These are phyloP conservation scores for Stephania cephalantha DNA, from an alignment of 164 flowering plant species.

Conservation along the genomic window DNA sequence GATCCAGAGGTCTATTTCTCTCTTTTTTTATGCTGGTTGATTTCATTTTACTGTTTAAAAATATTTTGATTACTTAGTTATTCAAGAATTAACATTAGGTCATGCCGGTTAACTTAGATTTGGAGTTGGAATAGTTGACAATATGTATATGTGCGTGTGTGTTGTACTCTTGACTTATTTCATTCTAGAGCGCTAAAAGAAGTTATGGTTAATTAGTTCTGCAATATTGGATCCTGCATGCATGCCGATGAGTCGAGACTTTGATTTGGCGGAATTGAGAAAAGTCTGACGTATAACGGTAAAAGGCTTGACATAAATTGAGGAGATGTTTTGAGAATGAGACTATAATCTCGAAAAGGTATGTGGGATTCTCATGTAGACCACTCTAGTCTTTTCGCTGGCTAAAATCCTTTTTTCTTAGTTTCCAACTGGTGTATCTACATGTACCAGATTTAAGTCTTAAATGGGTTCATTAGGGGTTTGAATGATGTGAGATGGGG, in stretches of 20 bases:
- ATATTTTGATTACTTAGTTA: background rate
- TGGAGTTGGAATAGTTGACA: background rate
- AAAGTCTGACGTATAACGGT: background rate
- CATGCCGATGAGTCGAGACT: background rate
- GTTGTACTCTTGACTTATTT: too few relatives aligned
- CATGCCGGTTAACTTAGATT: background rate
- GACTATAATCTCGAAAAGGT: background rate
- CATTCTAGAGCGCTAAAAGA: too few relatives aligned
- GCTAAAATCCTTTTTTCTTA: too few relatives aligned
- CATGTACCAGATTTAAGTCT: background rate
- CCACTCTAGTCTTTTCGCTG: too few relatives aligned
- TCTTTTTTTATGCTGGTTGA: background rate
- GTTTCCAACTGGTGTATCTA: background rate
- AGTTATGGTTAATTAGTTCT: background rate
- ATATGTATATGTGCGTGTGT: too few relatives aligned
- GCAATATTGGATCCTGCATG: background rate
- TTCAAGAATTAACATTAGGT: background rate
- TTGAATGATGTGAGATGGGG: background rate
- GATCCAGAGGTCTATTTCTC: constrained; percentile 46
- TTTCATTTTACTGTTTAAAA: background rate
- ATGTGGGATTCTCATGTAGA: background rate
- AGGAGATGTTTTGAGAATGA: background rate
- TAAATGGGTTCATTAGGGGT: background rate
- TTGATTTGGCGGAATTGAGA: background rate
- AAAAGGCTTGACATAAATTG: too few relatives aligned